Evolutionary conservation across 345 rosid genomes (phyloP), one percentile per base, ranked within the genome.

Genomic region (Eutrema japonicum): DNA sequence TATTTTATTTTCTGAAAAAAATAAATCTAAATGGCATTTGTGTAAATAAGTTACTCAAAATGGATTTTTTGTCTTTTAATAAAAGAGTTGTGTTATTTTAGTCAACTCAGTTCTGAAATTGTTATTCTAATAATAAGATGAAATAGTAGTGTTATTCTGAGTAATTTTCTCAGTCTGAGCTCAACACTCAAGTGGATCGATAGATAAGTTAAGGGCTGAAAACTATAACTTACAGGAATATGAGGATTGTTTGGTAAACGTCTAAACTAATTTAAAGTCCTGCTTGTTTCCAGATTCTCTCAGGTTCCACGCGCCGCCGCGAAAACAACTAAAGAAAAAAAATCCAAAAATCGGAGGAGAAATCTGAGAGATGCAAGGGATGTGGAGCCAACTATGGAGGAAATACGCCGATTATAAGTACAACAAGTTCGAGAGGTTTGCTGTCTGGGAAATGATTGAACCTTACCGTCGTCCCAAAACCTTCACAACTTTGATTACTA

Each of bases 361-460:
- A 55, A 65, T 51, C 35, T 22, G 7, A 60, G 60, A 47, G 54
- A 76, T 76, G 79, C 75, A 64, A 76, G 76, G 79, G 67, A 69
- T 86, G 83, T 81, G 90, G 70, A 92, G 90, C 82, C 86, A 84
- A 43, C 76, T 92, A 27, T 95, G 96, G 96, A 92, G 88, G 71
- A 95, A 88, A 76, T 95, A 90, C 35, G 91, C 96, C 0, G 96
- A 95, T 30, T 85, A 95, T 27, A 55, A 81, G 63, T 82, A 90
- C 77, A 86, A 81, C 36, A 90, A 85, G 54, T 88, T 91, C 89
- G 92, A 88, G 74, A 88, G 87, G 56, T 86, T 85, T 4, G 71
- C 88, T 68, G 82, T 92, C 2, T 95, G 98, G 99, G 89, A 85
- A 70, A 88, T 95, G 98, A 76, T 90, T 0, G 96, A 92, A 42